A percentile compares a stretch with the other conserved stretches of the same genome.
Conservation (phyloP, 805 yeast genomes). For the Zygosaccharomyces bailii region DNA sequence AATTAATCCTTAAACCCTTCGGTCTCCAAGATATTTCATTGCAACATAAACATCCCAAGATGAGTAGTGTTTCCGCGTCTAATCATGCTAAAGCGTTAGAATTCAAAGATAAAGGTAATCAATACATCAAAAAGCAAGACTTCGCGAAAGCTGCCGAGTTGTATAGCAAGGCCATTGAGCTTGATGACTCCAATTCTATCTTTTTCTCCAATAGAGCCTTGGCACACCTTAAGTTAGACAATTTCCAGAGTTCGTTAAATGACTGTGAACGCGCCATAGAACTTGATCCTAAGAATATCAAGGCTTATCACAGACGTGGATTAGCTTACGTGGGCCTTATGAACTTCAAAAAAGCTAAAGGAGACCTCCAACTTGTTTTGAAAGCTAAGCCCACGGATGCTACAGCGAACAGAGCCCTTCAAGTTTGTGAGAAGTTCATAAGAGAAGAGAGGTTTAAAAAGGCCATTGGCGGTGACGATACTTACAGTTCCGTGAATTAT, state of each 20-base stretch:
- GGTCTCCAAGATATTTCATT: background rate
- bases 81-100: conserved; percentile 42
- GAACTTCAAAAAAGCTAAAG: conserved; percentile 68
- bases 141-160: conserved; percentile 61
- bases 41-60: conserved; percentile 3
- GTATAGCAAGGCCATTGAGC: conserved; percentile 71
- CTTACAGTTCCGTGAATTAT: conserved; percentile 20
- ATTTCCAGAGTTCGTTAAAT: conserved; percentile 77
- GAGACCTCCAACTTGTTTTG: conserved; percentile 63
- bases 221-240: conserved; percentile 80
- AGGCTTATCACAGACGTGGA: conserved; percentile 86
- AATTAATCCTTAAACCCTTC: background rate
- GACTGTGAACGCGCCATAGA: conserved; percentile 73
- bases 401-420: conserved; percentile 58
- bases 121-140: conserved; percentile 60
- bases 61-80: conserved; percentile 21
- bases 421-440: conserved; percentile 60
- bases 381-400: conserved; percentile 62
- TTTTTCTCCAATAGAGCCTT: conserved; percentile 86
- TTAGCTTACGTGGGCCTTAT: conserved; percentile 72
- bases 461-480: conserved; percentile 74
- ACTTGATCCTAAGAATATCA: conserved; percentile 61
- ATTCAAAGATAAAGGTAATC: conserved; percentile 71
- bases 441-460: conserved; percentile 76
- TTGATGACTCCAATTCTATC: conserved; percentile 56